Evolutionary conservation across 23 red algal genomes (phyloP).

Genomic region (Gracilariopsis chorda): DNA sequence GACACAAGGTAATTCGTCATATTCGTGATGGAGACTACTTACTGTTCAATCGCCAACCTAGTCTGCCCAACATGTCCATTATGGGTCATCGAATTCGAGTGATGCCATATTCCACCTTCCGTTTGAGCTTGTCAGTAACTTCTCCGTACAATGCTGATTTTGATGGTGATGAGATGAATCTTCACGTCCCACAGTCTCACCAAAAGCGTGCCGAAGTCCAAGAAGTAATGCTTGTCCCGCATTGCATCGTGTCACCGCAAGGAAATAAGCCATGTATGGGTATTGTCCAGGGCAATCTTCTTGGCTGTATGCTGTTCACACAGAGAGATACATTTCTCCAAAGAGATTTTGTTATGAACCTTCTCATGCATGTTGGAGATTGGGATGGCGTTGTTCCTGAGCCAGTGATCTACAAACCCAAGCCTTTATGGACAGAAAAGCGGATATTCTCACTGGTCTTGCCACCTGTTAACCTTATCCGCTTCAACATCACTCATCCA

Average conservation of each 20-base stretch:
- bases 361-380: constrained; percentile 1
- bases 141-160: constrained; percentile 30
- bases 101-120: constrained; percentile 78
- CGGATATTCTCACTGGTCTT: constrained; percentile 59
- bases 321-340: constrained; percentile 62
- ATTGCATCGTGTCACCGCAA: constrained; percentile 82
- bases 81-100: too few species aligned
- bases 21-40: constrained; percentile 65
- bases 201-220: constrained; percentile 61
- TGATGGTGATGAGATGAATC: too few species aligned
- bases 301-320: too few species aligned
- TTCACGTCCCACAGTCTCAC: too few species aligned
- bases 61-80: constrained; percentile 79
- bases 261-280: constrained; percentile 84
- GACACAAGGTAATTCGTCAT: too few species aligned
- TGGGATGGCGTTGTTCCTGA: constrained; percentile 69
- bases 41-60: constrained; percentile 80
- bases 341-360: too few species aligned
- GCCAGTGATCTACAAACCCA: constrained; percentile 70
- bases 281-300: constrained; percentile 74
- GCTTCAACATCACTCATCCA: too few species aligned
- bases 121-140: constrained; percentile 78
- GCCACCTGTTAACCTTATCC: too few species aligned
- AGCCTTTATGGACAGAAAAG: too few species aligned
- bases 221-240: constrained; percentile 78